Conservation (phyloP, 2,329 filamentous ascomycete genomes). For the Cytospora piceae region DNA sequence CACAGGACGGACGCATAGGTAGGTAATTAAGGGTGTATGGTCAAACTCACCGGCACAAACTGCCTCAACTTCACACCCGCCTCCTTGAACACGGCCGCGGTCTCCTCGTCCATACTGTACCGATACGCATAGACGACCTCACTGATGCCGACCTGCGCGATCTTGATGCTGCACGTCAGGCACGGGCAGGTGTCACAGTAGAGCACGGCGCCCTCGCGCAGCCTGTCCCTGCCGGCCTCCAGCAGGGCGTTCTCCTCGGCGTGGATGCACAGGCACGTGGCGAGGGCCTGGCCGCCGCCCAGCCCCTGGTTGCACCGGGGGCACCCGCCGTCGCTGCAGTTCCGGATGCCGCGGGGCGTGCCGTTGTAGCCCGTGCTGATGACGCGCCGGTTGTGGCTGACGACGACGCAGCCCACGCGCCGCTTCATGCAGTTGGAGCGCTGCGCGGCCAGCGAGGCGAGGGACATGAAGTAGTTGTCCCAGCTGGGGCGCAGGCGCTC, state of each 20-base stretch:
- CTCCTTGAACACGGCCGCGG: slow-evolving; percentile 79
- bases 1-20: slow-evolving; percentile 7
- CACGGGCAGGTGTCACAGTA: slow-evolving; percentile 98
- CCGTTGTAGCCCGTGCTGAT: slow-evolving; percentile 98
- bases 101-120: slow-evolving; percentile 91
- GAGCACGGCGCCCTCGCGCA: slow-evolving; percentile 78
- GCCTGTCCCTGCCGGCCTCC: slow-evolving; percentile 89
- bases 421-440: slow-evolving; percentile 98
- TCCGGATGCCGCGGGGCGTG: slow-evolving; percentile 84
- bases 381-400: slow-evolving; percentile 76
- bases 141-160: slow-evolving; percentile 91
- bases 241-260: slow-evolving; percentile 96
- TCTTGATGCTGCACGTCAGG: slow-evolving; percentile 97
- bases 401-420: slow-evolving; percentile 90
- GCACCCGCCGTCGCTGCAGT: slow-evolving; percentile 94
- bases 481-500: slow-evolving; percentile 84
- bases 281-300: slow-evolving; percentile 71
- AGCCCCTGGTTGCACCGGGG: slow-evolving; percentile 79
- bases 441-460: slow-evolving; percentile 89
- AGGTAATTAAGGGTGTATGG: too few species aligned
- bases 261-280: slow-evolving; percentile 94
- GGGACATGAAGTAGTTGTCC: slow-evolving; percentile 98
- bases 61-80: slow-evolving; percentile 86
- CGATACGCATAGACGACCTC: slow-evolving; percentile 94
- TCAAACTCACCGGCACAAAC: slow-evolving; percentile 74